Conservation (phyloP, 225 moss, liverwort and hornwort species). For the Ulota crispa region DNA sequence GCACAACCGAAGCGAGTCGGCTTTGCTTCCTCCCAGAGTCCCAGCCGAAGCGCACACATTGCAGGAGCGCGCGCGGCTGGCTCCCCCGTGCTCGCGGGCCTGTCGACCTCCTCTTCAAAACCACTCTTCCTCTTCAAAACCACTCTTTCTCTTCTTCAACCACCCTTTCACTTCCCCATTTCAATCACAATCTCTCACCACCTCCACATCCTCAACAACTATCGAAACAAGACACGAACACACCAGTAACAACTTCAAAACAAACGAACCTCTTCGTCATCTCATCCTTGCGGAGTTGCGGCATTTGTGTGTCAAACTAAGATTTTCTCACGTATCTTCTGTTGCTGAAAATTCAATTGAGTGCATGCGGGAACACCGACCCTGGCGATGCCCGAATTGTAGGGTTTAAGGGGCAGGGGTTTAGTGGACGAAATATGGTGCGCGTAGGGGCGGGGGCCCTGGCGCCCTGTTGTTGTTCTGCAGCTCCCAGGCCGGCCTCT, state of each 20-base stretch:
- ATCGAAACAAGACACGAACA: not conserved
- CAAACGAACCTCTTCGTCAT: not conserved
- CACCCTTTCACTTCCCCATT: too few species aligned
- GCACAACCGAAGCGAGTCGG: not conserved
- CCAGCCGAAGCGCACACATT: constrained; percentile 7
- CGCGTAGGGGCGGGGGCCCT: constrained; percentile 27
- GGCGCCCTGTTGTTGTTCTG: constrained; percentile 36
- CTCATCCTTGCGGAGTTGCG: not conserved
- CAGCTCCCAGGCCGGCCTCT: constrained; percentile 27
- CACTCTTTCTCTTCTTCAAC: too few species aligned
- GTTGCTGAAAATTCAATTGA: not conserved
- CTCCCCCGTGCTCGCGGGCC: not conserved
- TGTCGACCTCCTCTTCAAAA: not conserved
- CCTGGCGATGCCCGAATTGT: constrained; percentile 11
- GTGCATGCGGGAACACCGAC: not conserved
- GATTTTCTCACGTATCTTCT: not conserved
- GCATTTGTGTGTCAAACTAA: not conserved
- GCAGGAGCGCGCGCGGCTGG: not conserved
- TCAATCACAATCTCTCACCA: not conserved
- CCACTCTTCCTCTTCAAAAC: too few species aligned
- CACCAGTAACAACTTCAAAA: not conserved
- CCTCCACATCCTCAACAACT: not conserved
- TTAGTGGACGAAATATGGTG: constrained; percentile 31
- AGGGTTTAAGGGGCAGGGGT: constrained; percentile 47
- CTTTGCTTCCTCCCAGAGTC: not conserved